Percentiles rank a stretch among this genome's conserved stretches.
phyloP scores from a whole-genome alignment of 208 protist species.

The Herpetomonas tarakana region DNA sequence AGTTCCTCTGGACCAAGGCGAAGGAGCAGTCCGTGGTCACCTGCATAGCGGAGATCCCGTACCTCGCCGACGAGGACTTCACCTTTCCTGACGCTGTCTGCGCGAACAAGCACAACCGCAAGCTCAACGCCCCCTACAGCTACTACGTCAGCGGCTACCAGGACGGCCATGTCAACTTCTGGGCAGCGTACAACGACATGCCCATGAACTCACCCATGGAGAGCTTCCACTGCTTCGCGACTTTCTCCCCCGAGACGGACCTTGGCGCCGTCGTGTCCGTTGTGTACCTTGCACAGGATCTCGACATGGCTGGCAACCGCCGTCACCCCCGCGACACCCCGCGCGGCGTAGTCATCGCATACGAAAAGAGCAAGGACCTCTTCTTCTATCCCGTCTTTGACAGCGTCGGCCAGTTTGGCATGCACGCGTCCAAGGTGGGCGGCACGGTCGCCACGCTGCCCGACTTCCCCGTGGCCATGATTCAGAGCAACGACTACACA shows the following conservation, averaged over 20 bases:
- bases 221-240: constrained; percentile 32
- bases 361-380: constrained; percentile 40
- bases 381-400: constrained; percentile 55
- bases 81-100: constrained; percentile 2
- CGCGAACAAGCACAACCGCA: constrained; percentile 29
- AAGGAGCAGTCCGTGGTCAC: constrained; percentile 54
- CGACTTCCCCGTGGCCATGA: constrained; percentile 38
- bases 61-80: constrained; percentile 20
- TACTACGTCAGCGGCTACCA: constrained; percentile 67
- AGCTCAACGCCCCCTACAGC: constrained; percentile 26
- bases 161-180: constrained; percentile 65
- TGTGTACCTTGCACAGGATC: constrained; percentile 25
- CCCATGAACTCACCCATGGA: constrained; percentile 18
- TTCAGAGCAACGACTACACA: constrained; percentile 31
- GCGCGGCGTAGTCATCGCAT: constrained; percentile 66
- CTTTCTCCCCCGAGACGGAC: constrained; percentile 21
- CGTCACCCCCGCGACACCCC: constrained; percentile 41
- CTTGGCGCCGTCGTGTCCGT: constrained; percentile 54
- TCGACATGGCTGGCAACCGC: constrained; percentile 22
- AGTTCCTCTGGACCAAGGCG: constrained; percentile 70
- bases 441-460: constrained; percentile 25
- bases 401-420: constrained; percentile 23
- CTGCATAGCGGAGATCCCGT: constrained; percentile 62
- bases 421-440: constrained; percentile 24
- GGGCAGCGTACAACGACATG: constrained; percentile 65